Conservation (phyloP, 179 eudicot genomes). For the Drosera spatulata region DNA sequence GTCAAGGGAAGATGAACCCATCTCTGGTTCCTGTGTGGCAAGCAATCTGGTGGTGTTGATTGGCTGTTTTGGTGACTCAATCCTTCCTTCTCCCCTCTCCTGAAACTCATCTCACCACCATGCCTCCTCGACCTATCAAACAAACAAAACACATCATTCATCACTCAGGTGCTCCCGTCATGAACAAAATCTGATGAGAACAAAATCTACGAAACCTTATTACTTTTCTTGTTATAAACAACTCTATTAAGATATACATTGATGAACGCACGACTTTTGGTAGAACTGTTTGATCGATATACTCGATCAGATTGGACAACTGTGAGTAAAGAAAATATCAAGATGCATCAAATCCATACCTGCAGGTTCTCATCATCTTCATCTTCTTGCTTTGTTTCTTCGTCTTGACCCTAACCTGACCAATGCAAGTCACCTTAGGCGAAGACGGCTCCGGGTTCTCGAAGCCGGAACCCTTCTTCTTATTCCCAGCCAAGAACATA, state of each 20-base stretch:
- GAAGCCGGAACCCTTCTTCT: slow-evolving; percentile 30
- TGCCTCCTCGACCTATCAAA: not conserved
- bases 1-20: slow-evolving; percentile 78
- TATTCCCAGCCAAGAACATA: slow-evolving; percentile 36
- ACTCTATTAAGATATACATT: no score
- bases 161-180: no score
- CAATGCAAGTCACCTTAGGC: slow-evolving; percentile 25
- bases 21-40: slow-evolving; percentile 45
- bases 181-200: no score
- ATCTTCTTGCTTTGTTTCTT: slow-evolving; percentile 66
- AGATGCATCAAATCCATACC: slow-evolving; percentile 14
- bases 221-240: no score
- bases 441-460: slow-evolving; percentile 72
- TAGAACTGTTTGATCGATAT: no score
- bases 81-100: slow-evolving; percentile 24
- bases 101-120: slow-evolving; percentile 41
- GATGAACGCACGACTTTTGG: no score
- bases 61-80: slow-evolving; percentile 4
- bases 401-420: slow-evolving; percentile 74
- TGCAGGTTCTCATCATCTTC: slow-evolving; percentile 23
- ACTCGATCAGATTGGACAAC: no score
- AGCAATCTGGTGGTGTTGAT: slow-evolving; percentile 14
- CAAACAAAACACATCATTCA: no score
- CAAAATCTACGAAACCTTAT: no score
- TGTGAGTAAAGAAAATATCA: no score